Percentiles rank a stretch among this genome's conserved stretches.
Evolutionary conservation across 2,329 filamentous ascomycete species (phyloP).

Genomic region (Atkinsonella texensis): DNA sequence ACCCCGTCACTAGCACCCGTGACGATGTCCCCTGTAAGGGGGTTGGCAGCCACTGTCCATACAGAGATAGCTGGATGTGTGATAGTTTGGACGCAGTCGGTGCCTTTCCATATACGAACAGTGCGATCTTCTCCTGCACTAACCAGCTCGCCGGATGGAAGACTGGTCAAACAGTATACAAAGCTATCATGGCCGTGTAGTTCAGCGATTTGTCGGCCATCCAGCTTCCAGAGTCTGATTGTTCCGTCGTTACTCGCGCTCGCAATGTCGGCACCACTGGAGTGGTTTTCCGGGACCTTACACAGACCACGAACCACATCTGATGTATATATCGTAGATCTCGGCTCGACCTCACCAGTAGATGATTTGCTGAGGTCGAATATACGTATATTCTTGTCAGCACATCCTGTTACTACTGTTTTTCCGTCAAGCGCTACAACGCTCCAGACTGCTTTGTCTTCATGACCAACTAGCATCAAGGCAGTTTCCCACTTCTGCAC

Average conservation of each 20-base stretch:
- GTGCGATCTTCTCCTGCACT: slow-evolving; percentile 94
- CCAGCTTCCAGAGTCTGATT: slow-evolving; percentile 75
- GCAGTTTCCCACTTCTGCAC: slow-evolving; percentile 76
- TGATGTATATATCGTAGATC: slow-evolving; percentile 48
- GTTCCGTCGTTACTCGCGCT: slow-evolving; percentile 89
- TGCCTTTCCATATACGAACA: slow-evolving; percentile 74
- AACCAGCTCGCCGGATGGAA: slow-evolving; percentile 77
- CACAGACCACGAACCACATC: slow-evolving; percentile 86
- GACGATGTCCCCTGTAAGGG: slow-evolving; percentile 81
- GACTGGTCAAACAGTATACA: slow-evolving; percentile 70
- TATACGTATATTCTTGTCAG: slow-evolving; percentile 79
- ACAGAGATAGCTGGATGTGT: slow-evolving; percentile 95
- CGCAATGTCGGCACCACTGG: slow-evolving; percentile 81
- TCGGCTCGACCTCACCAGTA: slow-evolving; percentile 37
- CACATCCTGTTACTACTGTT: slow-evolving; percentile 81
- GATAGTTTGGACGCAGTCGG: slow-evolving; percentile 83
- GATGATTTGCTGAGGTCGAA: slow-evolving; percentile 59
- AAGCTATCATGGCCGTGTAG: slow-evolving; percentile 87
- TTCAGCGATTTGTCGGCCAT: slow-evolving; percentile 63
- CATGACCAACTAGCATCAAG: slow-evolving; percentile 60
- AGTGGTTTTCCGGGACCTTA: slow-evolving; percentile 61
- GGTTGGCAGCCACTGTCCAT: slow-evolving; percentile 78
- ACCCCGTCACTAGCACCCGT: slow-evolving; percentile 83
- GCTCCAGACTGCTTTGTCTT: slow-evolving; percentile 73
- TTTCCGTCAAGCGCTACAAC: slow-evolving; percentile 71